Conservation (phyloP, 345 rosid genomes). For the Rhizophora mangle region DNA sequence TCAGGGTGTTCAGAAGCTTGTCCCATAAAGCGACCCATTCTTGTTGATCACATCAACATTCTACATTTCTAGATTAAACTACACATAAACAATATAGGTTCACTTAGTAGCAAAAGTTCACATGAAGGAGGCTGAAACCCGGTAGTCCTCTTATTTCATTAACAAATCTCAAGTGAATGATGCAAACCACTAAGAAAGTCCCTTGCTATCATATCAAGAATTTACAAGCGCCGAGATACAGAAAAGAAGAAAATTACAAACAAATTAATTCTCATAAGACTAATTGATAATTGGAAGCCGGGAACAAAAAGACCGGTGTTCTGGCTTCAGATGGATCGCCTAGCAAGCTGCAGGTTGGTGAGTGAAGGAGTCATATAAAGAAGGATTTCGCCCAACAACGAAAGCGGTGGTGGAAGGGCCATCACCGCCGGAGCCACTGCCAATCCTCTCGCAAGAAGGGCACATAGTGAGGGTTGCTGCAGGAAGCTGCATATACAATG, state of each 20-base stretch:
- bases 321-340: neutral
- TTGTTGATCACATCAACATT: too few relatives aligned
- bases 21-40: too few relatives aligned
- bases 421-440: neutral
- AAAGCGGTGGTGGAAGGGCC: neutral
- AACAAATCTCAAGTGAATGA: too few relatives aligned
- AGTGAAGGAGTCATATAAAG: neutral
- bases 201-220: too few relatives aligned
- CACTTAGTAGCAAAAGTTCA: too few relatives aligned
- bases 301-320: neutral
- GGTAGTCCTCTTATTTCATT: too few relatives aligned
- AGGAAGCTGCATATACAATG: slow-evolving; percentile 8
- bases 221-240: too few relatives aligned
- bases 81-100: too few relatives aligned
- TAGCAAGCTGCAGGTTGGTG: slow-evolving; percentile 1
- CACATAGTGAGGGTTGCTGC: slow-evolving; percentile 10
- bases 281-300: neutral
- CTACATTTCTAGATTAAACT: too few relatives aligned
- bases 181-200: too few relatives aligned
- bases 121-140: too few relatives aligned
- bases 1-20: too few relatives aligned
- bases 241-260: neutral
- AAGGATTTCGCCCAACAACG: neutral
- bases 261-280: neutral
- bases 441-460: slow-evolving; percentile 13